These are phyloP conservation scores for Serendipita sp. DNA, from an alignment of 768 basidiomycete genomes.

Conservation along the genomic window DNA sequence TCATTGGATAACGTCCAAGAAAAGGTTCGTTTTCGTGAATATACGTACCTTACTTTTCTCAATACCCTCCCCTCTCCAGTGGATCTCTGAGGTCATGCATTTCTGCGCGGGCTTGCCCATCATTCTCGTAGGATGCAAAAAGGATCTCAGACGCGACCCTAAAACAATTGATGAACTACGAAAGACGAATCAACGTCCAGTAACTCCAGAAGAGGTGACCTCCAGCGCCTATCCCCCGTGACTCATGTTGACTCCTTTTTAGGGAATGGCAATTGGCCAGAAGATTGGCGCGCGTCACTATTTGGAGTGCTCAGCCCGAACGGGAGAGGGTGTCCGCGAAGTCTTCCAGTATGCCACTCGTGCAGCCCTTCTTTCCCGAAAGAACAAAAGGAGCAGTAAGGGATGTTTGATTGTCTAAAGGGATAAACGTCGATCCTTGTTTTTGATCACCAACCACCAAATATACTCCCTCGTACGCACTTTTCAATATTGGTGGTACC, in stretches of 20 bases:
- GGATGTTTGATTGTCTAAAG: conserved; percentile 16
- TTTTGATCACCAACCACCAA: neutral
- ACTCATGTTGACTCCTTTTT: neutral
- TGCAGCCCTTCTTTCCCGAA: conserved; percentile 60
- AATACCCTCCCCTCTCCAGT: conserved; percentile 32
- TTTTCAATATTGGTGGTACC: neutral
- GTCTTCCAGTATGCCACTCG: conserved; percentile 98
- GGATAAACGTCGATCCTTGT: neutral
- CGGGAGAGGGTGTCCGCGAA: conserved; percentile 92
- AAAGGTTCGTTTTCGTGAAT: conserved; percentile 48
- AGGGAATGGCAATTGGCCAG: conserved; percentile 90
- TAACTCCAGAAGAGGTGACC: conserved; percentile 79
- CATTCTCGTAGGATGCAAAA: conserved; percentile 98
- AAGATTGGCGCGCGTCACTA: conserved; percentile 97
- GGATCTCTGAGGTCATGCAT: conserved; percentile 98
- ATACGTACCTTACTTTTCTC: neutral
- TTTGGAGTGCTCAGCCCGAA: conserved; percentile 92
- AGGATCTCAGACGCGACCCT: conserved; percentile 87
- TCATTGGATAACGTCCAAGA: conserved; percentile 99
- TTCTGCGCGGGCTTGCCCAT: conserved; percentile 90
- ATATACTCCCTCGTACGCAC: neutral
- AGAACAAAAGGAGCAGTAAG: conserved; percentile 15
- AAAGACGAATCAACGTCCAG: conserved; percentile 88
- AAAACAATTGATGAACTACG: conserved; percentile 88
- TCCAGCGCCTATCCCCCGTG: neutral